phyloP scores from a whole-genome alignment of 108 stramenopile genomes.

The Cyclotella baltica region DNA sequence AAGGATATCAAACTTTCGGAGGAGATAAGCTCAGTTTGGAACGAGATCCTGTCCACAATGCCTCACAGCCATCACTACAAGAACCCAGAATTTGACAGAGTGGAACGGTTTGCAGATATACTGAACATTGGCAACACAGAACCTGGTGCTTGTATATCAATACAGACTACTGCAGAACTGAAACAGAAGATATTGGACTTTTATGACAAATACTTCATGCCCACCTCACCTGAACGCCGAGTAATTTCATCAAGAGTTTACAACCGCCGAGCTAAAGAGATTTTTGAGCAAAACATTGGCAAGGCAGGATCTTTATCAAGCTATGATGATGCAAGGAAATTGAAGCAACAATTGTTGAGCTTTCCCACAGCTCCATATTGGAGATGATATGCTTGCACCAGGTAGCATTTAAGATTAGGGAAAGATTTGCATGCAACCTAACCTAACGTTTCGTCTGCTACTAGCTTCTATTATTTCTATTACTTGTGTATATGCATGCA shows the following conservation, averaged over 20 bases:
- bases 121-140: conserved; percentile 47
- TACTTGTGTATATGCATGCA: no score
- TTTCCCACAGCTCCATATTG: conserved; percentile 84
- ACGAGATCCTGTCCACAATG: conserved; percentile 67
- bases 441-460: no score
- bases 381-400: no score
- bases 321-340: conserved; percentile 73
- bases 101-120: conserved; percentile 76
- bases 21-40: conserved; percentile 75
- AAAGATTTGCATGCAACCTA: no score
- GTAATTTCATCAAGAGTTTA: conserved; percentile 77
- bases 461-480: no score
- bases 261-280: conserved; percentile 63
- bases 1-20: conserved; percentile 81
- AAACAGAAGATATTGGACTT: conserved; percentile 73
- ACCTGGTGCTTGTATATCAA: conserved; percentile 19
- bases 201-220: conserved; percentile 71
- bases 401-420: no score
- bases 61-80: conserved; percentile 59
- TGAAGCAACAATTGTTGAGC: conserved; percentile 80
- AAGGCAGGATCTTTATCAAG: conserved; percentile 72
- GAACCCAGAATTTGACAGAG: conserved; percentile 77
- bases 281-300: conserved; percentile 69
- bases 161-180: conserved; percentile 57
- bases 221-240: conserved; percentile 62